phyloP scores from a whole-genome alignment of 164 flowering plant genomes.

The Magnolia officinalis region DNA sequence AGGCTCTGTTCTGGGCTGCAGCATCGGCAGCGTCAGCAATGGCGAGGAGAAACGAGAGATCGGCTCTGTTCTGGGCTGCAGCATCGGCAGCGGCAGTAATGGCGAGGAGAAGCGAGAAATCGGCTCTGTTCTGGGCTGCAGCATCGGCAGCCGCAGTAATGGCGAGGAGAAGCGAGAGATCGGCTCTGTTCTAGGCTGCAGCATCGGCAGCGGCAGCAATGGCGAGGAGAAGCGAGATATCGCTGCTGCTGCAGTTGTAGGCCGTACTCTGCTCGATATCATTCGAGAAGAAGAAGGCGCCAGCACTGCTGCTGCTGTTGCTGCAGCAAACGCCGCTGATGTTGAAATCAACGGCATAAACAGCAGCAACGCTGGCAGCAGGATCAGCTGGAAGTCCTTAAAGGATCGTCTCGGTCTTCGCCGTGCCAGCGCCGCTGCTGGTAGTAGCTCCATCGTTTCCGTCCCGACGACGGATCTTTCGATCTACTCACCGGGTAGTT shows the following conservation, averaged over 20 bases:
- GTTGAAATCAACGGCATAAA: conserved; percentile 6
- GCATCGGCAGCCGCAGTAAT: not conserved
- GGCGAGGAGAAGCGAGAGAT: not conserved
- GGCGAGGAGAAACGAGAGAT: not conserved
- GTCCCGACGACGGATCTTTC: conserved; percentile 2
- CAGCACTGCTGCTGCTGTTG: not conserved
- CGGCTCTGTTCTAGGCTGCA: conserved; percentile 1
- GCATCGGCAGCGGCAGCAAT: not conserved
- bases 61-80: conserved; percentile 1
- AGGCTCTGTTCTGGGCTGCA: conserved; percentile 7
- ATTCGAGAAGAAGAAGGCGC: conserved; percentile 46
- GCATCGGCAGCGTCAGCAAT: not conserved
- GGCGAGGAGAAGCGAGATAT: not conserved
- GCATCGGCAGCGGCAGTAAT: not conserved
- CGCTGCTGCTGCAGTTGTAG: conserved; percentile 23
- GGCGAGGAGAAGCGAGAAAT: not conserved
- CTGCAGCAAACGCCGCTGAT: not conserved
- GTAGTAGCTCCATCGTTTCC: conserved; percentile 32
- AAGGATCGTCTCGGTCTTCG: conserved; percentile 52
- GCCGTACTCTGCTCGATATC: conserved; percentile 54
- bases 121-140: conserved; percentile 1
- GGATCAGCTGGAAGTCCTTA: conserved; percentile 52
- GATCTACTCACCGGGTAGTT: not conserved
- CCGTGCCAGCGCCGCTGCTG: conserved; percentile 35
- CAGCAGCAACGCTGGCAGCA: conserved; percentile 12